Base-by-base conservation (phyloP, 768 basidiomycete species). In the Boletus huronensis region DNA sequence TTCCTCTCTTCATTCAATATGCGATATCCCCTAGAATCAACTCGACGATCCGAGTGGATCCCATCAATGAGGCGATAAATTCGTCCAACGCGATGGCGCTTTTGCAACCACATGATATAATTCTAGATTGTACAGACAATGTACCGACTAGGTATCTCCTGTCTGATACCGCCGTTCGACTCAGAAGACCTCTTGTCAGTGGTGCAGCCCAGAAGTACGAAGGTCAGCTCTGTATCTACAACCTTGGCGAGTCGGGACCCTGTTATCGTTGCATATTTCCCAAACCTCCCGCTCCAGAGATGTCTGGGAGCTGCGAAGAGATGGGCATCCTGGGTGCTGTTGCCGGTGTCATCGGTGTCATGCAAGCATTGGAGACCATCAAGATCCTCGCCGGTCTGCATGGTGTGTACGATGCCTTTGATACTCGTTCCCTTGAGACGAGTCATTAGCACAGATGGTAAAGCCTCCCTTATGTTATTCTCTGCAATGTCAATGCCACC, bases 201-300 rank as follows among this genome's bases (percentile, higher is more conserved):
- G 96, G 96, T 8, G 97, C 95, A 2, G 97, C 97, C 0, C 91
- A 91, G 65, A 82, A 82, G 62, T 87, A 80, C 61, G 90, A 92
- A 56, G 91, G 91, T 0, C 91, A 93, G 66, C 77, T 93, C 6
- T 87, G 82, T 63, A 75, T 81, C 14, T 93, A 90, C 68, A 90
- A 92, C 64, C 71, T 85, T 5, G 82, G 79, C 6, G 70, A 74
- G 19, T 72, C 80, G 28, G 87, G 93, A 1, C 95, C 94, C 0
- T 99, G 97, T 71, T 98, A 96, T 70, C 81, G 97, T 16, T 98
- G 97, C 68, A 71, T 98, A 40, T 98, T 94, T 69, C 95, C 96
- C 0, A 81, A 78, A 49, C 84, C 93, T 2, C 84, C 93, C 1
- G 78, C 83, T 5, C 78, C 74, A 19, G 82, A 82, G 50, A 76